phyloP scores from a whole-genome alignment of 768 basidiomycete genomes.

The Pisolithus microcarpus region DNA sequence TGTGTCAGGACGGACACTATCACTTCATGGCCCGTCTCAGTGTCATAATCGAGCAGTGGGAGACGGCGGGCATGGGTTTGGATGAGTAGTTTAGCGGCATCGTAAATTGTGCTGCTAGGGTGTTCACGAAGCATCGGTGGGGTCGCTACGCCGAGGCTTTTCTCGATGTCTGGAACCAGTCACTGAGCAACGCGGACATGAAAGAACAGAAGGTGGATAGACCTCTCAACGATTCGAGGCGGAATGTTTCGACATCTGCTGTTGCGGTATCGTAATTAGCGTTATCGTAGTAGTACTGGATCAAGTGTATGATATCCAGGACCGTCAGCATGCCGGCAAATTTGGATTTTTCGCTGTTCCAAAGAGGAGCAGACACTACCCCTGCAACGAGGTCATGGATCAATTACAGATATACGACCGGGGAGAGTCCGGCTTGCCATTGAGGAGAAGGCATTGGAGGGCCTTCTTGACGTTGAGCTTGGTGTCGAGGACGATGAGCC shows the following conservation, averaged over 20 bases:
- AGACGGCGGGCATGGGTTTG: conserved; percentile 93
- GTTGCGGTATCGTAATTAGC: conserved; percentile 75
- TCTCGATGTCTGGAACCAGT: conserved; percentile 76
- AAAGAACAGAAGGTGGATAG: conserved; percentile 18
- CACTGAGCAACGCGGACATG: conserved; percentile 4
- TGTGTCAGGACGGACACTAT: conserved; percentile 95
- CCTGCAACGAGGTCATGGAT: conserved; percentile 39
- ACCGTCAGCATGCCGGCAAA: conserved; percentile 99
- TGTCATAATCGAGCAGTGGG: conserved; percentile 88
- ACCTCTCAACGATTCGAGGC: conserved; percentile 87
- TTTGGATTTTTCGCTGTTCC: conserved; percentile 89
- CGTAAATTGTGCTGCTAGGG: conserved; percentile 80
- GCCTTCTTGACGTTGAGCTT: conserved; percentile 96
- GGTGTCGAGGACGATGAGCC: conserved; percentile 94
- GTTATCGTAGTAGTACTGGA: conserved; percentile 95
- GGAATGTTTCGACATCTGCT: conserved; percentile 87
- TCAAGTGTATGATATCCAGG: conserved; percentile 97
- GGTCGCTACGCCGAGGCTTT: conserved; percentile 81
- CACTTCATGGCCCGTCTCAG: conserved; percentile 91
- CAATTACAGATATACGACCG: not conserved
- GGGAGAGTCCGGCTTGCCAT: conserved; percentile 40
- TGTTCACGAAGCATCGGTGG: conserved; percentile 88
- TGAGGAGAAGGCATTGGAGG: conserved; percentile 75
- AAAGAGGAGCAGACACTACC: conserved; percentile 95
- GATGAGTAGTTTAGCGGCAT: conserved; percentile 84